phyloP scores from a whole-genome alignment of 2,329 filamentous ascomycete species.

The Catunica adiposa region DNA sequence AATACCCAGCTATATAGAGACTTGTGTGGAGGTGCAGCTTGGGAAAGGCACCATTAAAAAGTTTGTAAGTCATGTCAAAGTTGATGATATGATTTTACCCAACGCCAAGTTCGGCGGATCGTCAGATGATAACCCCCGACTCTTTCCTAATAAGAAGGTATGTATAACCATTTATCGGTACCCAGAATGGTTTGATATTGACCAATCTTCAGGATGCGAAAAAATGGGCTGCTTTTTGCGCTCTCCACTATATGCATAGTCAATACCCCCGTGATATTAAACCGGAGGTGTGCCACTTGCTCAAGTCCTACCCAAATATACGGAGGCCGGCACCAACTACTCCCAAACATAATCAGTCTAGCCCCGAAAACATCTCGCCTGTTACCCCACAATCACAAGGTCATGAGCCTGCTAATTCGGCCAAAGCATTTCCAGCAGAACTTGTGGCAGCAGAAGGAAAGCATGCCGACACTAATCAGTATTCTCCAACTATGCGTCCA shows the following conservation, averaged over 20 bases:
- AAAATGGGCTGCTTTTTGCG: slow-evolving; percentile 34
- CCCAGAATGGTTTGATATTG: neutral
- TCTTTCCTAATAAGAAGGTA: slow-evolving; percentile 33
- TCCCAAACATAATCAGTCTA: no score
- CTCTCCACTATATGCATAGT: slow-evolving; percentile 23
- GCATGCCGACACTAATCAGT: no score
- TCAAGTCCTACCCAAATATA: no score
- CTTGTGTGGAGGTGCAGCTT: neutral
- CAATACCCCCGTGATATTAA: neutral
- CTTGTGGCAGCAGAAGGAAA: no score
- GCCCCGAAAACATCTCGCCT: no score
- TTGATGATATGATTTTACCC: slow-evolving; percentile 16
- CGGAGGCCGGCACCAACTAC: neutral
- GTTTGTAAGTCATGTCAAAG: neutral
- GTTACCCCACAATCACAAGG: no score
- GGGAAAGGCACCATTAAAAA: neutral
- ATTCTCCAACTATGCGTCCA: no score
- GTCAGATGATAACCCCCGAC: slow-evolving; percentile 18
- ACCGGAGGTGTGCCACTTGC: no score
- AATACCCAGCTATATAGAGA: neutral
- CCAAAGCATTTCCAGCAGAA: no score
- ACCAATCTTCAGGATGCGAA: slow-evolving; percentile 27
- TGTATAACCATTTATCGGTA: neutral
- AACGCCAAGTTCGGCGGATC: slow-evolving; percentile 22
- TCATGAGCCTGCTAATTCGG: no score